A percentile compares a stretch with the other conserved stretches of the same genome.
Conservation (phyloP, 2,329 filamentous ascomycete genomes). For the Cercospora citrullina region DNA sequence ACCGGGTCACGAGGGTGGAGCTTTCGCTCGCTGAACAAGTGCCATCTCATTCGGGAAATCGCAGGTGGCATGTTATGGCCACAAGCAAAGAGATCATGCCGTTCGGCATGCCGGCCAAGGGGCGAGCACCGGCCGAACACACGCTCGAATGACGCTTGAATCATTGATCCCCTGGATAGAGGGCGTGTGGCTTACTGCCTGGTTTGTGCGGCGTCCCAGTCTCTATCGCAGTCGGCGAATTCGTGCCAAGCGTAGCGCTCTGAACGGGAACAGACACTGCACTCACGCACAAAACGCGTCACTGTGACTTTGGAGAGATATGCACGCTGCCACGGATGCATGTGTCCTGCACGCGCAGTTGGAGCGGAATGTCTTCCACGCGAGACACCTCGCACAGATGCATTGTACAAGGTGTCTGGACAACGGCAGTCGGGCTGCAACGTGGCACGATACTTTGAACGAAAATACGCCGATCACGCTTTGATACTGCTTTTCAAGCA, state of each 20-base stretch:
- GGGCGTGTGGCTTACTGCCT: neutral
- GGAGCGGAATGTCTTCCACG: conserved; percentile 1
- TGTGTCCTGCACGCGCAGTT: neutral
- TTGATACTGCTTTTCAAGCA: neutral
- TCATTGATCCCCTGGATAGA: neutral
- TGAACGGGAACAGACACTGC: neutral
- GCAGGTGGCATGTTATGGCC: neutral
- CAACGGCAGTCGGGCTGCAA: conserved; percentile 1
- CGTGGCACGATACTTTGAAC: conserved; percentile 3
- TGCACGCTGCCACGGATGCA: neutral
- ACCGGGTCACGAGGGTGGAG: neutral
- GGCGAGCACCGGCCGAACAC: neutral
- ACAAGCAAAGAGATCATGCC: neutral
- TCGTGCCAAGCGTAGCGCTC: neutral
- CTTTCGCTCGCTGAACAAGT: neutral
- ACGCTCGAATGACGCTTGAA: neutral
- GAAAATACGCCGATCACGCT: neutral
- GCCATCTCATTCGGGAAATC: neutral
- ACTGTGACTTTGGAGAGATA: neutral
- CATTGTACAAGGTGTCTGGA: neutral
- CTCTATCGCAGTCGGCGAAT: neutral
- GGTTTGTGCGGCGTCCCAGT: neutral
- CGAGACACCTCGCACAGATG: neutral
- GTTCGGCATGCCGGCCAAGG: neutral
- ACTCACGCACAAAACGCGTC: neutral